Evolutionary conservation across 176 grass and related monocot species (phyloP), one percentile per base, ranked within the genome.

Genomic region (Lolium rigidum): DNA sequence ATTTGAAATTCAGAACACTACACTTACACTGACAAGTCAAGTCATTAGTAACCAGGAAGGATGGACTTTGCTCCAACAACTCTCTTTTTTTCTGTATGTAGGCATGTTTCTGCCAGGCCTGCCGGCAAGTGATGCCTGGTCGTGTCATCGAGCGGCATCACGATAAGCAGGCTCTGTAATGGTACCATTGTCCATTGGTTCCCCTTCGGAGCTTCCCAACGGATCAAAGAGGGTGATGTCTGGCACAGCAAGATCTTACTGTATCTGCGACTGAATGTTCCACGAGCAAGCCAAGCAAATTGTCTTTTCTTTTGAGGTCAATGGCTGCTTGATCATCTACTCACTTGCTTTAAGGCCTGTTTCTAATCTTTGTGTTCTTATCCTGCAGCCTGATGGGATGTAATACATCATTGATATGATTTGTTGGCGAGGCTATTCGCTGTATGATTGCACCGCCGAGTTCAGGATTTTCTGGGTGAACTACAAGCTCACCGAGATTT

Each of bases 331-430:
- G 14, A 80, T 74, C 20, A n/a, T 76, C 55, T 31, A 74, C 17
- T 50, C 70, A 74, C 20, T 28, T 68, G 8, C 25, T 38, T 75
- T 58, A 25, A 25, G 50, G 24, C 1, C 21, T 52, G 24, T 25
- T 87, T 38, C 18, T 82, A 68, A 88, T 57, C 4, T 68, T 9
- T 68, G 10, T 76, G 26, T 47, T 82, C 59, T 48, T 84, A 31
- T 65, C 15, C 4, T 87, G 82, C 86, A 97, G 89, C 60, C 92
- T 62, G 87, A 93, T 85, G 83, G 91, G 50, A 94, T 89, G 66
- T 97, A 94, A 83, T 97, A 97, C 71, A 90, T 93, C 35, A 88
- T 97, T 91, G 92, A 97, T 73, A 94, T 97, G 89, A 88, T 97
- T 47, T 97, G 84, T 79, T 97, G 92, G 95, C 28, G 92, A 88